These are phyloP conservation scores for Epithele typhae DNA, from an alignment of 768 basidiomycete species.

Conservation along the genomic window DNA sequence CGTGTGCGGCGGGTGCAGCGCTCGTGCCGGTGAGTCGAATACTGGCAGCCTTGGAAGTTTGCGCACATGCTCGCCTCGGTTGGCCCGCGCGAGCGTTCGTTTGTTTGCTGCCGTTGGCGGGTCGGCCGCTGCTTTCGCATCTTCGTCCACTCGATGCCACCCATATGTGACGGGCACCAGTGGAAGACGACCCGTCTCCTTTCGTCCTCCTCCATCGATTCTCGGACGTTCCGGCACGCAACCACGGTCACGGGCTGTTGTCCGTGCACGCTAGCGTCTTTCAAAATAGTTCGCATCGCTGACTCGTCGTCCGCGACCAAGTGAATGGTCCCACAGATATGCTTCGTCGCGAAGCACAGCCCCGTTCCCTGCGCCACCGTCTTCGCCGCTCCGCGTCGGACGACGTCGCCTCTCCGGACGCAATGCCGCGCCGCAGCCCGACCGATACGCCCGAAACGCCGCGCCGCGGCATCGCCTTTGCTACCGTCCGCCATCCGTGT, in stretches of 20 bases:
- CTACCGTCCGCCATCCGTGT: too few relatives aligned
- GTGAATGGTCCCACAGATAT: conserved; percentile 1
- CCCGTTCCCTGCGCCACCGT: conserved; percentile 3
- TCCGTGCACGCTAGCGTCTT: neutral
- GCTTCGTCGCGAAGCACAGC: neutral
- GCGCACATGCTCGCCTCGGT: too few relatives aligned
- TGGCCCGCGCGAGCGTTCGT: too few relatives aligned
- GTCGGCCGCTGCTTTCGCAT: conserved; percentile 1
- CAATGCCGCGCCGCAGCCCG: neutral
- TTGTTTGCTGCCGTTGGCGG: too few relatives aligned
- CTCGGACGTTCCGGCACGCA: conserved; percentile 2
- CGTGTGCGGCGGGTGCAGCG: too few relatives aligned
- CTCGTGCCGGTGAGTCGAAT: too few relatives aligned
- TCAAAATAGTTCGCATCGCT: conserved; percentile 1
- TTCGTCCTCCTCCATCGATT: neutral
- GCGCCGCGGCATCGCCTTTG: too few relatives aligned
- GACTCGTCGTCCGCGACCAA: conserved; percentile 2
- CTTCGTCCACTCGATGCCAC: neutral
- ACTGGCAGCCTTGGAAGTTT: too few relatives aligned
- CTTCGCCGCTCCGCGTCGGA: conserved; percentile 4
- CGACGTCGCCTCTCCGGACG: neutral
- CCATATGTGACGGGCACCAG: conserved; percentile 4
- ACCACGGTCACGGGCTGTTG: conserved; percentile 1
- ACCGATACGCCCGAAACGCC: too few relatives aligned
- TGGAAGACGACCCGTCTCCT: neutral